Base-by-base conservation (phyloP, 1,139 yeast species). In the Eremothecium gossypii region DNA sequence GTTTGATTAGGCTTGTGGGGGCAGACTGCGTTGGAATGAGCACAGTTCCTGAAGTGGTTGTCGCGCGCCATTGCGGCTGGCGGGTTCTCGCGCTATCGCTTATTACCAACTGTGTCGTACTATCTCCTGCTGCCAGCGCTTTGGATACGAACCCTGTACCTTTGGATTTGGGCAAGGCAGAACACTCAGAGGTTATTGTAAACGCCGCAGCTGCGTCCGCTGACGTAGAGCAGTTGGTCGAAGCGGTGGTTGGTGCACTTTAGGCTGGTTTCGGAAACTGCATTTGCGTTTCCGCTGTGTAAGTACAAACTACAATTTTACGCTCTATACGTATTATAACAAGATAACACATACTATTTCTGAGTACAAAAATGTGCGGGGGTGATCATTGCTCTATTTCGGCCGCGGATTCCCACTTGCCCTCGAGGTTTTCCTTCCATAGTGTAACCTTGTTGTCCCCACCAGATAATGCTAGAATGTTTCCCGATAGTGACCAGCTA, bases 21-120 rank as follows among this genome's bases (percentile, higher is more conserved):
- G 96, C 87, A 38, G 96, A 91, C 63, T 85, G 94, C 0, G 97
- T 89, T 5, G 98, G 98, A 3, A 91, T 91, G 98, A 83, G 95
- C 45, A 91, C 97, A 0, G 96, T 89, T 30, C 96, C 98, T 0
- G 98, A 91, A 63, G 95, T 86, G 2, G 77, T 87, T 49, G 82
- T 85, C 10, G 97, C 96, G 2, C 79, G 96, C 57, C 97, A 91
- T 61, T 74, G 81, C 45, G 94, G 87, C 0, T 63, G 93, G 66
- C 71, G 70, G 49, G 95, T 86, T 3, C 68, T 91, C 48, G 97
- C 96, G 0, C 63, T 91, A 42, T 82, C 94, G 47, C 71, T 91
- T 49, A 82, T 91, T 48, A 91, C 97, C 27, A 91, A 91, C 58
- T 79, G 76, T 2, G 89, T 85, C 31, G 84, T 87, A 8, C 73